Evolutionary conservation across 2,329 filamentous ascomycete species (phyloP).

Genomic region (Seiridium unicorne): DNA sequence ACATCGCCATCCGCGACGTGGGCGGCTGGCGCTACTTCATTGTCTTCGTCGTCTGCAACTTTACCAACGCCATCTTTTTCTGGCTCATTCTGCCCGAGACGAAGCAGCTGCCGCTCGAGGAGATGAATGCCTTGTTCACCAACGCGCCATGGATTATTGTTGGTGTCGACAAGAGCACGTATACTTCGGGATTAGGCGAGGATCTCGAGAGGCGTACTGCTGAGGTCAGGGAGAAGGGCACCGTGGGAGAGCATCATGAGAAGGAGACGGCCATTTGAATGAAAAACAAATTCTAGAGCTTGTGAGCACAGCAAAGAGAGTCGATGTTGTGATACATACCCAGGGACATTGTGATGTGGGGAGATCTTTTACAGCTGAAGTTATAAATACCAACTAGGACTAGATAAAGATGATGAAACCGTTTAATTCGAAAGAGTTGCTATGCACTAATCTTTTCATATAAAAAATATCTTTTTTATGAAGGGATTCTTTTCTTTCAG

Average conservation of each 20-base stretch:
- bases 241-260: not conserved
- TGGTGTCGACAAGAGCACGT: slow-evolving; percentile 51
- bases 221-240: slow-evolving; percentile 30
- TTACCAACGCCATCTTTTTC: slow-evolving; percentile 48
- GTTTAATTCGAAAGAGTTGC: too few species aligned
- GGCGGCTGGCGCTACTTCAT: slow-evolving; percentile 54
- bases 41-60: slow-evolving; percentile 64
- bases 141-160: slow-evolving; percentile 63
- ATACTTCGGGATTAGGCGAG: slow-evolving; percentile 38
- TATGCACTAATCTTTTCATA: too few species aligned
- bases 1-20: slow-evolving; percentile 48
- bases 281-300: not conserved
- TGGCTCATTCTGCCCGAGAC: slow-evolving; percentile 66
- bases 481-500: too few species aligned
- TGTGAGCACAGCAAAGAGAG: not conserved
- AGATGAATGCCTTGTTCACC: slow-evolving; percentile 65
- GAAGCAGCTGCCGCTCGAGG: slow-evolving; percentile 59
- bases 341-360: not conserved
- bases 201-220: slow-evolving; percentile 58
- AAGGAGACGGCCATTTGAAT: not conserved
- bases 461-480: too few species aligned
- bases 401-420: too few species aligned
- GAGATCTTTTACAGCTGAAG: too few species aligned
- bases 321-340: not conserved
- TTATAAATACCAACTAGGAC: too few species aligned